phyloP scores from a whole-genome alignment of 1,284 basidiomycete genomes.

The Neolentinus lepideus region DNA sequence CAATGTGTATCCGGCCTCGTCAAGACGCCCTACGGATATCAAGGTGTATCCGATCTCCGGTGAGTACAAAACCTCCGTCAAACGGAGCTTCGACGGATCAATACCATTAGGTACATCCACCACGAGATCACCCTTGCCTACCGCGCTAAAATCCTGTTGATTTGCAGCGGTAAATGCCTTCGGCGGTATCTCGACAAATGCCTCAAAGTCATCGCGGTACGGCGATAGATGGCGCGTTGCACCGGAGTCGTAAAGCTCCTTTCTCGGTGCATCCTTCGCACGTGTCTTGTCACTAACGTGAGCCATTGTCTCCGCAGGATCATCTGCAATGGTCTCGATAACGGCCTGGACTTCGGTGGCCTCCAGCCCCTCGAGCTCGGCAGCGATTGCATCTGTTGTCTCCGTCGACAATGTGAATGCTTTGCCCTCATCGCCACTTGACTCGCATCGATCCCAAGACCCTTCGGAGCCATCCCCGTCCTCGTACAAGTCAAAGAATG shows the following conservation, averaged over 20 bases:
- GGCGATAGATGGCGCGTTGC: constrained; percentile 31
- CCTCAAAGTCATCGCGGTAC: constrained; percentile 24
- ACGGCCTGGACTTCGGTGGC: not conserved
- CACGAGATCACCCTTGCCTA: constrained; percentile 26
- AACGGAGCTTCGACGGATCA: constrained; percentile 14
- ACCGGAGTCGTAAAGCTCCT: constrained; percentile 31
- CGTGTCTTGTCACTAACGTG: not conserved
- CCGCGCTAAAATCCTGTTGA: too few relatives aligned
- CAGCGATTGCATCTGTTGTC: not conserved
- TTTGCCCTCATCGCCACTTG: not conserved
- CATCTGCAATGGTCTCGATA: not conserved
- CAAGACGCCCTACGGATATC: too few relatives aligned
- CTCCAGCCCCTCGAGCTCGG: not conserved
- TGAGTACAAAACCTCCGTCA: constrained; percentile 24
- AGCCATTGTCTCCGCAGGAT: not conserved
- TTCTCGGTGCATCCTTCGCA: not conserved
- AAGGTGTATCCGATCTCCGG: constrained; percentile 27
- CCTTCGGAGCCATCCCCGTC: not conserved
- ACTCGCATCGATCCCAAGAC: not conserved
- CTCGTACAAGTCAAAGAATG: not conserved
- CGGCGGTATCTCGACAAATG: constrained; percentile 19
- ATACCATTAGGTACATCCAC: constrained; percentile 29
- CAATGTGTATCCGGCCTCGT: constrained; percentile 20
- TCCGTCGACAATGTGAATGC: not conserved
- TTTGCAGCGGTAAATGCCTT: constrained; percentile 27